Base-by-base conservation (phyloP, 116 monocot genomes). In the Posidonia oceanica region DNA sequence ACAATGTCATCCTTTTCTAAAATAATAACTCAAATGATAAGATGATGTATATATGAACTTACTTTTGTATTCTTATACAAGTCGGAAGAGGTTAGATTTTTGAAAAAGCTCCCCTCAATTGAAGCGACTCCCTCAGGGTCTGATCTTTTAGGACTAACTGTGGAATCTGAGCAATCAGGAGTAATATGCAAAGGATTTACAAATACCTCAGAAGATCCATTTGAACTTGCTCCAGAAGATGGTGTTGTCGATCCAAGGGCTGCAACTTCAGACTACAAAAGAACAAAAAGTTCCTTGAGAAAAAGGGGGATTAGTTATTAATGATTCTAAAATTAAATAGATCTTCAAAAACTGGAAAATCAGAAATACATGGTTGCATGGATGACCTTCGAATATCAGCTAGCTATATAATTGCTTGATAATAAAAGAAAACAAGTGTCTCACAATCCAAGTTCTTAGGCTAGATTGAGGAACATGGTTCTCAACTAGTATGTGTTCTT, bases 51-150 rank as follows among this genome's bases (percentile, higher is more conserved):
- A 48, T 48, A 48, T 48, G 48, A 48, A 48, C 13, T 36, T 52
- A 92, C 92, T 89, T 86, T 87, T 39, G 87, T 86, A 44, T 82
- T 87, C 74, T 79, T 83, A 74, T 91, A 97, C 63, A 89, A 87
- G n/a, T 92, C 89, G 14, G 97, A 97, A 48, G 97, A 85, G 14
- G 82, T 87, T 5, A 97, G 79, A 53, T 75, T 75, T 70, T 89
- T 85, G 11, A 97, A 84, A 68, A 92, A 91, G 64, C 84, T 86
- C 75, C 94, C 91, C 52, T 71, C 80, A 39, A 78, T 77, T 58
- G 84, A 78, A 58, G 59, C 22, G 36, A 63, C 16, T 13, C 36
- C 56, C 56, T 74, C 57, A 16, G 64, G 39, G 21, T 22, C 66
- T 40, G 63, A 59, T 59, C 57, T 71, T 54, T 12, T 8, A 36